Evolutionary conservation across 495 filamentous ascomycete genomes (phyloP).

Genomic region (Tuber brumale): DNA sequence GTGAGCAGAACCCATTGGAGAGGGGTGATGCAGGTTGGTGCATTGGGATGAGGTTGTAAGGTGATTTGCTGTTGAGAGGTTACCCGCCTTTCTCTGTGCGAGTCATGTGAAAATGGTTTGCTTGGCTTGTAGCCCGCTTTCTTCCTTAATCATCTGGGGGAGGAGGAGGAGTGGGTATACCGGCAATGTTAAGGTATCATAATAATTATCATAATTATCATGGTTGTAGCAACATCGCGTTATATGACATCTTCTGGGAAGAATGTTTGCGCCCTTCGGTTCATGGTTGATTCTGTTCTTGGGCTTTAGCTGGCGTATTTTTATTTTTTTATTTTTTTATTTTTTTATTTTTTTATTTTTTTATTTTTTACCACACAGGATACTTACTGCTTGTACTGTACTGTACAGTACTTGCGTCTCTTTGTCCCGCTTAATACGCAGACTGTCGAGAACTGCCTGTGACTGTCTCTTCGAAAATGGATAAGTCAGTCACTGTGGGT

Average conservation of each 20-base stretch:
- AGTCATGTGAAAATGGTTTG: background rate
- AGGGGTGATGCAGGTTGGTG: background rate
- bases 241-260: background rate
- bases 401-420: background rate
- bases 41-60: background rate
- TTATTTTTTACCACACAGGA: too few species aligned
- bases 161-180: background rate
- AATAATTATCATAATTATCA: too few species aligned
- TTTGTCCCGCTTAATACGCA: background rate
- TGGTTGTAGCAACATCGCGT: background rate
- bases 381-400: background rate
- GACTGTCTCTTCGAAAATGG: background rate
- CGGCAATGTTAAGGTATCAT: background rate
- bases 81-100: background rate
- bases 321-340: too few species aligned
- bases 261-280: background rate
- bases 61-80: background rate
- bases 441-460: background rate
- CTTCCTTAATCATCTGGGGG: background rate
- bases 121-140: background rate
- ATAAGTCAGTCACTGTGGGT: background rate
- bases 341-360: too few species aligned
- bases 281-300: too few species aligned
- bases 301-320: too few species aligned
- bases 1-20: background rate